phyloP scores from a whole-genome alignment of 306 rosid genomes.

The Benincasa hispida region DNA sequence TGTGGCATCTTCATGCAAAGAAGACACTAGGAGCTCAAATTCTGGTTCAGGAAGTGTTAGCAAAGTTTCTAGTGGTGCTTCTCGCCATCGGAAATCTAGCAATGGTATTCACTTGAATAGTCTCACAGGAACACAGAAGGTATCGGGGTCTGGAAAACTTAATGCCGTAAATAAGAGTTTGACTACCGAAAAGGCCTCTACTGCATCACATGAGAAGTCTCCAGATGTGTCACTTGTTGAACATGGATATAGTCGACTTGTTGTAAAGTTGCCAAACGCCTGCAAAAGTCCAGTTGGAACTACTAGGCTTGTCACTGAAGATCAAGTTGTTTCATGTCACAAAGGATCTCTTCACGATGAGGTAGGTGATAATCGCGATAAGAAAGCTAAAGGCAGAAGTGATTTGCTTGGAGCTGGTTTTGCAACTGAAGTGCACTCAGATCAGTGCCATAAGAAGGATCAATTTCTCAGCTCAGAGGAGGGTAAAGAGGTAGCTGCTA shows the following conservation, averaged over 20 bases:
- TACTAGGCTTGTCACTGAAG: slow-evolving; percentile 42
- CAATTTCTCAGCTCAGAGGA: slow-evolving; percentile 43
- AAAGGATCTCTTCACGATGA: slow-evolving; percentile 54
- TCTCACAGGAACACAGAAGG: slow-evolving; percentile 38
- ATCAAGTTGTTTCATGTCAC: slow-evolving; percentile 31
- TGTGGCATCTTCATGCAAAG: slow-evolving; percentile 9
- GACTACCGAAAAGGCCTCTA: slow-evolving; percentile 29
- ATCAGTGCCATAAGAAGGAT: slow-evolving; percentile 43
- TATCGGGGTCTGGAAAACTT: slow-evolving; percentile 38
- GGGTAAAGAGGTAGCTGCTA: slow-evolving; percentile 32
- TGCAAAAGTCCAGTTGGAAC: slow-evolving; percentile 34
- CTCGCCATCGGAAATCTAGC: slow-evolving; percentile 48
- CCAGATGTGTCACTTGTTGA: slow-evolving; percentile 37
- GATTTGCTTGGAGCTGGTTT: slow-evolving; percentile 28
- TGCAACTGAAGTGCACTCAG: slow-evolving; percentile 32
- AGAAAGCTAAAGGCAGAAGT: slow-evolving; percentile 26
- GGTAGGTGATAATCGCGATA: slow-evolving; percentile 47
- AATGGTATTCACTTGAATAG: slow-evolving; percentile 40
- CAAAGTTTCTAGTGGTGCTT: slow-evolving; percentile 48
- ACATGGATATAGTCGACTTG: slow-evolving; percentile 36
- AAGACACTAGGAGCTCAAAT: slow-evolving; percentile 49
- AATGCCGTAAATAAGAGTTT: slow-evolving; percentile 24
- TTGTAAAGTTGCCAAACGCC: slow-evolving; percentile 59
- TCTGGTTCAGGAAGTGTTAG: slow-evolving; percentile 46
- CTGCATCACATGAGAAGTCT: slow-evolving; percentile 17